Conservation (phyloP, 768 basidiomycete genomes). For the Phlebiopsis flavidoalba region DNA sequence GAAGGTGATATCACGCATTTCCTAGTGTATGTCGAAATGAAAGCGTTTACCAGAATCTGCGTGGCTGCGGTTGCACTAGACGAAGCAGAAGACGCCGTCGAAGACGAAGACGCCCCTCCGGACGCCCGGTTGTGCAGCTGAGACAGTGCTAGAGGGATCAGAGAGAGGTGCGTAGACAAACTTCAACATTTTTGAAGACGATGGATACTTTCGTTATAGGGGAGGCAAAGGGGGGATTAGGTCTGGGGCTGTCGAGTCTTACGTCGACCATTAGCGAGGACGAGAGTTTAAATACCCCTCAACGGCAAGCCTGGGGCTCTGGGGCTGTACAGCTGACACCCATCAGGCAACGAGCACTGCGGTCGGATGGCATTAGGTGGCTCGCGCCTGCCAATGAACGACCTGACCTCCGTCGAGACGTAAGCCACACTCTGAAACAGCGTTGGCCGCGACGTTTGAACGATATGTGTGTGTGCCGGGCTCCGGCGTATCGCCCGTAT, state of each 20-base stretch:
- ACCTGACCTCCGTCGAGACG: not conserved
- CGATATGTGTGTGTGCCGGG: not conserved
- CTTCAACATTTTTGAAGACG: slow-evolving; percentile 22
- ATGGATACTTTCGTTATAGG: not conserved
- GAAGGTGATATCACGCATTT: not conserved
- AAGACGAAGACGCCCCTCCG: slow-evolving; percentile 15
- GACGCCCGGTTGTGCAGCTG: slow-evolving; percentile 28
- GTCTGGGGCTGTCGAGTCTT: not conserved
- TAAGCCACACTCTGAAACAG: not conserved
- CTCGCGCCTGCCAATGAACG: no score
- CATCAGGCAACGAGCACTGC: not conserved
- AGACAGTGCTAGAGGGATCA: slow-evolving; percentile 29
- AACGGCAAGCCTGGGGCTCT: not conserved
- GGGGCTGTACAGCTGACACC: not conserved
- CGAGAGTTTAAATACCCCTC: not conserved
- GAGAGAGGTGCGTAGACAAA: slow-evolving; percentile 19
- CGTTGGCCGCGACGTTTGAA: not conserved
- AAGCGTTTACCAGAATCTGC: not conserved
- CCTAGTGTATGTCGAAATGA: not conserved
- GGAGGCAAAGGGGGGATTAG: not conserved
- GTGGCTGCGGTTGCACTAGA: slow-evolving; percentile 1
- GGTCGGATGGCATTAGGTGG: no score
- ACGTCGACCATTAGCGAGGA: not conserved
- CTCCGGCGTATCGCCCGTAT: not conserved
- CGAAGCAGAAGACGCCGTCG: slow-evolving; percentile 24